phyloP scores from a whole-genome alignment of 441 rosid species.

The Adansonia gregorii region DNA sequence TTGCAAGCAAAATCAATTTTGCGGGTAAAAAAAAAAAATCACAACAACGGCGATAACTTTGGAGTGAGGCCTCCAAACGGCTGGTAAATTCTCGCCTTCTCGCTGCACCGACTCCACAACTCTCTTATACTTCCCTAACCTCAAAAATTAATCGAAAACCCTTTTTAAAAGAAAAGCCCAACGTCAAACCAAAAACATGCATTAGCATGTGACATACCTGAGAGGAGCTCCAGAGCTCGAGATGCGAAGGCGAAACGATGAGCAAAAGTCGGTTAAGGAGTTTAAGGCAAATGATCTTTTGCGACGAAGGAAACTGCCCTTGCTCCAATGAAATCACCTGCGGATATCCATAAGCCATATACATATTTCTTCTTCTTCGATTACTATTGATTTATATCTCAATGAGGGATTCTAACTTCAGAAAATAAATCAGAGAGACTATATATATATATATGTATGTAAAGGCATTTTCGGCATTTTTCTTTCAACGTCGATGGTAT shows the following conservation, averaged over 20 bases:
- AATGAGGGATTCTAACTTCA: background rate
- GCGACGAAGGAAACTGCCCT: constrained; percentile 70
- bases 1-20: constrained; percentile 10
- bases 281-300: constrained; percentile 70
- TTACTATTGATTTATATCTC: background rate
- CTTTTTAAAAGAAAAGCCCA: constrained; percentile 11
- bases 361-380: constrained; percentile 30
- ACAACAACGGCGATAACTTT: constrained; percentile 86
- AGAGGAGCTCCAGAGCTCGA: constrained; percentile 94
- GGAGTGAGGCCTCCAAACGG: constrained; percentile 91
- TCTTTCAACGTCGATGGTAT: too few relatives aligned
- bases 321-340: constrained; percentile 87
- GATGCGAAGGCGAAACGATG: constrained; percentile 75
- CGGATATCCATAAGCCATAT: constrained; percentile 98
- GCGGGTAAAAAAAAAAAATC: constrained; percentile 20
- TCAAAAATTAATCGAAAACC: constrained; percentile 24
- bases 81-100: constrained; percentile 87
- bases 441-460: too few relatives aligned
- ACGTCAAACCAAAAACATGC: background rate
- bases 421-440: constrained; percentile 11
- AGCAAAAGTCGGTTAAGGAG: constrained; percentile 66
- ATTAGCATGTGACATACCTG: constrained; percentile 51
- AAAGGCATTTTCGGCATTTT: too few relatives aligned
- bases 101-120: constrained; percentile 67
- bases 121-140: constrained; percentile 86